Evolutionary conservation across 768 basidiomycete species (phyloP), one percentile per base, ranked within the genome.

Genomic region (Antrodiella citrinella): DNA sequence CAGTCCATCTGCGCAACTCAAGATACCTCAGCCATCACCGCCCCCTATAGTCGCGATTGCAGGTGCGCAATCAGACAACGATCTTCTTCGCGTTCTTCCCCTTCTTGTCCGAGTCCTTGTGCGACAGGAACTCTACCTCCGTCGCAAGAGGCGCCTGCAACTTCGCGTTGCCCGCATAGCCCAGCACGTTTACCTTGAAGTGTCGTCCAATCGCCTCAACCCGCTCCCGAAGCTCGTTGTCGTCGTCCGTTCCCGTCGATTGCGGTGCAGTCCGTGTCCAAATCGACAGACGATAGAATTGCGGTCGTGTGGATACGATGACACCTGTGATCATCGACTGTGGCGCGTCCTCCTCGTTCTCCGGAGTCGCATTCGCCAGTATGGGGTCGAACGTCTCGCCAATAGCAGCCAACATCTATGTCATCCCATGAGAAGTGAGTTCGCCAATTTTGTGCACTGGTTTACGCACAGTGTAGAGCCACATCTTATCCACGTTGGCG

Each of bases 341-440:
- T 5, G 72, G 71, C 38, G 70, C 73, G n/a, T n/a, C n/a, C n/a
- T n/a, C n/a, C n/a, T n/a, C n/a, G 15, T 67, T 66, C 42, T 69
- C 75, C 54, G 60, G 67, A 56, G 72, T 77, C 43, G 69, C 61
- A 35, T 58, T 62, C 20, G 82, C 76, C 44, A 90, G 77, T 48
- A 83, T 79, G 13, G 94, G 91, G 68, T 98, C 96, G 66, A 96
- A 97, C 0, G 93, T 99, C 71, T 99, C 96, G 48, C 96, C 96
- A 57, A 99, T 99, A 42, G 95, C 96, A 53, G 96, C 96, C 51
- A 99, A 82, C 95, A 98, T 97, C 96, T 98, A 18, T 38, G 35
- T 18, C 35, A 18, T 38, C 18, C 35, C 10, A 38, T 38, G n/a
- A n/a, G n/a, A n/a, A 20, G 42, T 4, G 5, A 9, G 35, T 41